These are phyloP conservation scores for Cinchona pubescens DNA, from an alignment of 257 asterid genomes.

Conservation along the genomic window DNA sequence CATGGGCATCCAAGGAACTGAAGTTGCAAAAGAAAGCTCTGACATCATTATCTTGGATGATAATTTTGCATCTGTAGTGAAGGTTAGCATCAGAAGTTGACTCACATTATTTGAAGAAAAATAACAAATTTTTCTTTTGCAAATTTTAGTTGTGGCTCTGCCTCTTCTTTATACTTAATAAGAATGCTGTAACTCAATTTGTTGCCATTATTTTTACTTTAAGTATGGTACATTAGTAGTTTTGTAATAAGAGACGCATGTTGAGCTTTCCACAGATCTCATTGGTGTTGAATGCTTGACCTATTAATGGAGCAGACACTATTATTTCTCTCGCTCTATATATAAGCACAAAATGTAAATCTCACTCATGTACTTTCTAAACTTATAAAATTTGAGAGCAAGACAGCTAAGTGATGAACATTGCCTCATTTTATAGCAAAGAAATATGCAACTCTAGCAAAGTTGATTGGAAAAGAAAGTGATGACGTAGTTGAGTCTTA, in stretches of 20 bases:
- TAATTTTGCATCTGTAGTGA: constrained; percentile 88
- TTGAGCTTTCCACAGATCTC: neutral
- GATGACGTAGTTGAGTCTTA: neutral
- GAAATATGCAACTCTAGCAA: neutral
- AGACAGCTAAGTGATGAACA: neutral
- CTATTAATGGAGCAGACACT: neutral
- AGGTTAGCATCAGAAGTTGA: constrained; percentile 42
- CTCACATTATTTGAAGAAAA: constrained; percentile 9
- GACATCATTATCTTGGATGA: constrained; percentile 93
- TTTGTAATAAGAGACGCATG: too few species aligned
- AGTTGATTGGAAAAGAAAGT: neutral
- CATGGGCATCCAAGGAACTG: constrained; percentile 98
- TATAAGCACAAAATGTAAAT: neutral
- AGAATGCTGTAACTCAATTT: neutral
- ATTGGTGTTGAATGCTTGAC: neutral
- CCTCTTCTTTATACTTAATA: neutral
- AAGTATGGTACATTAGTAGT: neutral
- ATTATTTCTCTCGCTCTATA: neutral
- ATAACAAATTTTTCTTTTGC: neutral
- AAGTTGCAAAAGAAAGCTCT: constrained; percentile 97
- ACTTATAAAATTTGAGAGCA: neutral
- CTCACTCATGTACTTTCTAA: neutral
- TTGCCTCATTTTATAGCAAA: neutral
- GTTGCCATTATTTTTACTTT: neutral
- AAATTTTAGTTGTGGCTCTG: neutral